Evolutionary conservation across 805 yeast genomes (phyloP).

Genomic region (Candida dajiaensis): DNA sequence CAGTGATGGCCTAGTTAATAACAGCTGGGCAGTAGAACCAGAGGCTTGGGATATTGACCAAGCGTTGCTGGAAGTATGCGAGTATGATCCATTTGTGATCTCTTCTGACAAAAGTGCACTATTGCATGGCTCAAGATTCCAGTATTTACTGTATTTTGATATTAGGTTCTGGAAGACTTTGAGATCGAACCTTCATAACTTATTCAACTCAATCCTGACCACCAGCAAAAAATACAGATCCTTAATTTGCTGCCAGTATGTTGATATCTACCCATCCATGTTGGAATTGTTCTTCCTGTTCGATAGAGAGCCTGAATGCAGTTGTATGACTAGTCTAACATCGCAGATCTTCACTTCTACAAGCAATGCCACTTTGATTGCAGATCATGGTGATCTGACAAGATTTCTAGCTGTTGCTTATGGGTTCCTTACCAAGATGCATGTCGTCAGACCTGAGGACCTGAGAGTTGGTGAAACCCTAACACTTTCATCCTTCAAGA

Average conservation of each 20-base stretch:
- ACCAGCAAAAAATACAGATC: constrained; percentile 51
- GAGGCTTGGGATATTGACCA: constrained; percentile 42
- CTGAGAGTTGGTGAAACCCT: constrained; percentile 27
- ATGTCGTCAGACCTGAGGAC: constrained; percentile 38
- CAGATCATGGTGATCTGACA: constrained; percentile 58
- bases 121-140: constrained; percentile 37
- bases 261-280: constrained; percentile 73
- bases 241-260: constrained; percentile 69
- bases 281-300: constrained; percentile 61
- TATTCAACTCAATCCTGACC: constrained; percentile 59
- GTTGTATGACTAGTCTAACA: constrained; percentile 63
- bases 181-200: constrained; percentile 51
- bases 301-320: constrained; percentile 78
- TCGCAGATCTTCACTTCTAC: constrained; percentile 81
- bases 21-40: constrained; percentile 35
- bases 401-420: constrained; percentile 57
- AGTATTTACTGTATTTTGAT: constrained; percentile 50
- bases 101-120: not conserved
- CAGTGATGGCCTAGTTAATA: constrained; percentile 15
- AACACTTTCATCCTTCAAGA: constrained; percentile 37
- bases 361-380: constrained; percentile 57
- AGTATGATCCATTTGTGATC: constrained; percentile 28
- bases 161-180: constrained; percentile 64
- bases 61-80: constrained; percentile 39
- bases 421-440: constrained; percentile 53